Base-by-base conservation (phyloP, 2,329 filamentous ascomycete genomes). In the Didymella sp. region DNA sequence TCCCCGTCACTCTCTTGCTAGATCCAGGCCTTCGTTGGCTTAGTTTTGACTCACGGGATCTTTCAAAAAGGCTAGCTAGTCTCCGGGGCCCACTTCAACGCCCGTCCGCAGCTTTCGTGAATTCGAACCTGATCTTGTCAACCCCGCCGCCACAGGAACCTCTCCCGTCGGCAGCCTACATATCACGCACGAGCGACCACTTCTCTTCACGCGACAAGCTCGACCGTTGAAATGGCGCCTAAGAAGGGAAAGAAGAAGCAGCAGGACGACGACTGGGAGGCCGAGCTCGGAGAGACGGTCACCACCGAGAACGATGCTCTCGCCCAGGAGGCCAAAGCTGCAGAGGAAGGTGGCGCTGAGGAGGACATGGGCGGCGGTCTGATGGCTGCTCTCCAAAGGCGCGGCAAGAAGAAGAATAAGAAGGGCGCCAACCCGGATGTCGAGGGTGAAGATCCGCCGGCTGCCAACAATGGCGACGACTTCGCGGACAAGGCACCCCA, bases 201-300 rank as follows among this genome's bases (percentile, higher is more conserved):
- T 48, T 47, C 33, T 19, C 8, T 22, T 15, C 19, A 40, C 22
- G 30, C 43, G 41, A 38, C 21, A 28, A 50, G 41, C 33, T 44
- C 45, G 17, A 38, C 51, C 35, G 33, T 51, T 77, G 82, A 78
- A 60, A 98, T 97, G 94, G 81, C 93, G 73, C 93, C 93, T 61
- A 97, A 97, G 83, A 97, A 96, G 86, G 89, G 89, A 76, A 90
- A 88, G 79, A 96, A 94, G 84, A 88, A 88, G 77, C 88, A 87
- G 76, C 86, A 90, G 74, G 91, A 96, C 73, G 92, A 96, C 74
- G 92, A 97, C 83, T 97, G 94, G 94, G 95, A 98, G 78, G 88
- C 90, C 53, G 92, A 96, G 63, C 83, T 97, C 52, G 93, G 92
- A 71, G 94, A 97, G 80, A 81, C 83, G 59, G 84, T 87, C 71